phyloP scores from a whole-genome alignment of 148 eudicot genomes.

The Silene latifolia region DNA sequence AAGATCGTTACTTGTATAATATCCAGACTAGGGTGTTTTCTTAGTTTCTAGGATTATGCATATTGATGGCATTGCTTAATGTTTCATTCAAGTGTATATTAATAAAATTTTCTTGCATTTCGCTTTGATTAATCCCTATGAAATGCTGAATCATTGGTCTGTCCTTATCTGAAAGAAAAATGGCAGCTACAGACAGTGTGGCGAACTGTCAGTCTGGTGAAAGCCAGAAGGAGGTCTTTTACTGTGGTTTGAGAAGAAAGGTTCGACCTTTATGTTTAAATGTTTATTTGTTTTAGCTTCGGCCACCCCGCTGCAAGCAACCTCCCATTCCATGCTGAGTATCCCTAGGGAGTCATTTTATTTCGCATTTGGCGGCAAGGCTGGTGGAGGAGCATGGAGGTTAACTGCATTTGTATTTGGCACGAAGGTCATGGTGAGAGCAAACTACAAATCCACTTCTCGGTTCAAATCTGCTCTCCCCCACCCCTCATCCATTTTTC shows the following conservation, averaged over 20 bases:
- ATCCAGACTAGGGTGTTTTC: not conserved
- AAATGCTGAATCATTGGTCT: not conserved
- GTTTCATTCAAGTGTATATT: not conserved
- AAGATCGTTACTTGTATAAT: not conserved
- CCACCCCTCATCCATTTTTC: no score
- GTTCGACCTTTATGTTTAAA: not conserved
- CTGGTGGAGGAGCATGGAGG: no score
- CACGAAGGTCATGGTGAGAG: no score
- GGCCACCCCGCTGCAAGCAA: no score
- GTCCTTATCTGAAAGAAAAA: not conserved
- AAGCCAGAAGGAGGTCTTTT: not conserved
- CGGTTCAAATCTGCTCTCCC: no score
- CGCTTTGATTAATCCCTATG: not conserved
- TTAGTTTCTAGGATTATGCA: not conserved
- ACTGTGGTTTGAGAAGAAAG: not conserved
- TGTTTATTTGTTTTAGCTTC: not conserved
- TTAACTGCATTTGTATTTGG: no score
- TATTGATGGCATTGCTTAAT: not conserved
- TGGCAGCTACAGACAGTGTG: constrained; percentile 6
- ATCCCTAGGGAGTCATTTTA: no score
- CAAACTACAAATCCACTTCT: no score
- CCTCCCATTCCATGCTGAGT: no score
- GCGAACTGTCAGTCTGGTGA: no score
- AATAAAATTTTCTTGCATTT: not conserved
- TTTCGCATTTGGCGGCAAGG: no score